These are phyloP conservation scores for Tephrocybe sp. DNA, from an alignment of 768 basidiomycete species.

Conservation along the genomic window DNA sequence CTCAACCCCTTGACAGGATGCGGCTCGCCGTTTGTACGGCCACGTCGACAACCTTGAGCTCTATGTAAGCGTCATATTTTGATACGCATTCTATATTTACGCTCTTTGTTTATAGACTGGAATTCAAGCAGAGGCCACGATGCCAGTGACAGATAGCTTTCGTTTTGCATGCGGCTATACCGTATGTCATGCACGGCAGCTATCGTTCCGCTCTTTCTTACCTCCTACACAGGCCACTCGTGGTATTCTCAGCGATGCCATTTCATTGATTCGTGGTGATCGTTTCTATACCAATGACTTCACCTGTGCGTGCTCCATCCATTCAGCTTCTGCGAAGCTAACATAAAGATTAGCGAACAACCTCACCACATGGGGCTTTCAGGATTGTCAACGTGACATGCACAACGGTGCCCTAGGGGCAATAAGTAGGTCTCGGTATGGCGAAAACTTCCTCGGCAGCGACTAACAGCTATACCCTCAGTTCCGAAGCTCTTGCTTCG, in stretches of 20 bases:
- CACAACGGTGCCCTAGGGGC: constrained; percentile 27
- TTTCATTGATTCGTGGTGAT: constrained; percentile 53
- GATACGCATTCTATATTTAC: not conserved
- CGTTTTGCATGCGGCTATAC: constrained; percentile 31
- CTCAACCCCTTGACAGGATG: constrained; percentile 6
- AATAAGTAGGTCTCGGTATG: no score
- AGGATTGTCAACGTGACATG: constrained; percentile 44
- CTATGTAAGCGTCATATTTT: constrained; percentile 22
- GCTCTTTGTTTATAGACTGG: constrained; percentile 18
- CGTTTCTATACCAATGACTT: constrained; percentile 53
- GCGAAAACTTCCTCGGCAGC: no score
- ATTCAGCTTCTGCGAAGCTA: not conserved
- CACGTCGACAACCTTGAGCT: constrained; percentile 36
- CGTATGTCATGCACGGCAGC: constrained; percentile 11
- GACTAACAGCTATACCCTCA: not conserved
- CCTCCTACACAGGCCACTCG: constrained; percentile 35
- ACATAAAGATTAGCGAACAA: constrained; percentile 30
- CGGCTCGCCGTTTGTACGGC: constrained; percentile 31
- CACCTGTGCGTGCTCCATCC: constrained; percentile 36
- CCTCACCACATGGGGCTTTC: constrained; percentile 52
- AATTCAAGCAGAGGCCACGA: constrained; percentile 32
- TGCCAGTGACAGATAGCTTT: constrained; percentile 28
- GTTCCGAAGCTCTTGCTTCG: constrained; percentile 21
- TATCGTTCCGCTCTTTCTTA: not conserved
- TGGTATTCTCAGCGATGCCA: constrained; percentile 53